Conservation (phyloP, 2,329 filamentous ascomycete genomes). For the Botryotinia globosa region DNA sequence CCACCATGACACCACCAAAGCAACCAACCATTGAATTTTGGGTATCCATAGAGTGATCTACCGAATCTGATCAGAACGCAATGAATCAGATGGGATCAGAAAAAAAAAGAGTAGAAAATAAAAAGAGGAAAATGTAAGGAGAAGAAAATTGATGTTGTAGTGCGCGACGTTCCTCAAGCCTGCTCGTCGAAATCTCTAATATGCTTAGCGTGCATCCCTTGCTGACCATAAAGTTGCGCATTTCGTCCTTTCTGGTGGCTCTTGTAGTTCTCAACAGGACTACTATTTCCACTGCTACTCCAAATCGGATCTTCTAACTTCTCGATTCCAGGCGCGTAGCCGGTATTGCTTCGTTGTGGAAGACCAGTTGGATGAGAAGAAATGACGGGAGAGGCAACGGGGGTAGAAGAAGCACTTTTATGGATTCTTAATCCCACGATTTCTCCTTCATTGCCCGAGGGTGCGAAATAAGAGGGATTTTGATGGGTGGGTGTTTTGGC, state of each 20-base stretch:
- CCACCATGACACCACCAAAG: neutral
- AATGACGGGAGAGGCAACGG: neutral
- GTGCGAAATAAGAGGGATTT: neutral
- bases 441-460: neutral
- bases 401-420: conserved; percentile 1
- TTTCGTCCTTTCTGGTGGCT: conserved; percentile 1
- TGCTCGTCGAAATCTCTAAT: conserved; percentile 17
- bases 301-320: conserved; percentile 5
- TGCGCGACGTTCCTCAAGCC: neutral
- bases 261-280: neutral
- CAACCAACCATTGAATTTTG: neutral
- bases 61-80: neutral
- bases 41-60: neutral
- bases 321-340: conserved; percentile 12
- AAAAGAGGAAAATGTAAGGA: neutral
- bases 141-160: neutral
- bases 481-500: neutral
- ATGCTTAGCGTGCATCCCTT: neutral
- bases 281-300: neutral
- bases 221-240: neutral
- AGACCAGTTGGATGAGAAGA: neutral
- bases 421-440: conserved; percentile 6
- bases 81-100: neutral
- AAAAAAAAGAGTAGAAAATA: neutral
- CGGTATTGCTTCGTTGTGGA: neutral